Evolutionary conservation across 2,329 filamentous ascomycete genomes (phyloP).

Genomic region (Aspergillus thermomutatus): DNA sequence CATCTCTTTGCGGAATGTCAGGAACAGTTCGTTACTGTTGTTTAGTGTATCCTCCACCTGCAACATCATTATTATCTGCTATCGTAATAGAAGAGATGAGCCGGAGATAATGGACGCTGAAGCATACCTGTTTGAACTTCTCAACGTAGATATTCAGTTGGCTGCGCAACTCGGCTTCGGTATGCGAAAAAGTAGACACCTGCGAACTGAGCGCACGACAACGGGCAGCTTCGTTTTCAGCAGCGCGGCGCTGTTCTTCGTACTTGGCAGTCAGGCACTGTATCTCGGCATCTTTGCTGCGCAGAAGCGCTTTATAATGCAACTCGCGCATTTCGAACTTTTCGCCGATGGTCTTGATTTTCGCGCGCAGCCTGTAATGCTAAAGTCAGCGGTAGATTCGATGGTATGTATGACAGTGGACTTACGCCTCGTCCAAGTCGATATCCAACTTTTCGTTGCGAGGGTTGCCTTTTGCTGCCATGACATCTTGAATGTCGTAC

Average conservation of each 20-base stretch:
- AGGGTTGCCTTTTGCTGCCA: slow-evolving; percentile 80
- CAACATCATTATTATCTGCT: slow-evolving; percentile 46
- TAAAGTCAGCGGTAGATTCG: slow-evolving; percentile 13
- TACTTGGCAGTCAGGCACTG: slow-evolving; percentile 85
- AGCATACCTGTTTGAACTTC: slow-evolving; percentile 95
- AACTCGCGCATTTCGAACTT: slow-evolving; percentile 95
- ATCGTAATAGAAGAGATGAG: slow-evolving; percentile 17
- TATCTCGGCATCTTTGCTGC: slow-evolving; percentile 93
- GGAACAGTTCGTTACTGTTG: slow-evolving; percentile 95
- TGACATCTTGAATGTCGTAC: slow-evolving; percentile 80
- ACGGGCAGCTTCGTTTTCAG: slow-evolving; percentile 75
- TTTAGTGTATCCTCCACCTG: slow-evolving; percentile 98
- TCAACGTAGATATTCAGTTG: slow-evolving; percentile 98
- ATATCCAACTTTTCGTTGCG: slow-evolving; percentile 78
- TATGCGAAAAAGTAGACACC: slow-evolving; percentile 93
- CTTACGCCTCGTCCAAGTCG: slow-evolving; percentile 84
- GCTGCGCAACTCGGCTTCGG: slow-evolving; percentile 86
- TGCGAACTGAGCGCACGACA: slow-evolving; percentile 84
- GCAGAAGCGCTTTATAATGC: slow-evolving; percentile 87
- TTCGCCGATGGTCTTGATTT: slow-evolving; percentile 88
- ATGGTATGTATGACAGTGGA: slow-evolving; percentile 14
- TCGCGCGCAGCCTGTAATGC: slow-evolving; percentile 57
- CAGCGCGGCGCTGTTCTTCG: slow-evolving; percentile 84
- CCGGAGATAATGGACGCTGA: slow-evolving; percentile 14
- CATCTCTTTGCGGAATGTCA: slow-evolving; percentile 98